phyloP scores from a whole-genome alignment of 805 yeast species.

The Komagataella pastoris region DNA sequence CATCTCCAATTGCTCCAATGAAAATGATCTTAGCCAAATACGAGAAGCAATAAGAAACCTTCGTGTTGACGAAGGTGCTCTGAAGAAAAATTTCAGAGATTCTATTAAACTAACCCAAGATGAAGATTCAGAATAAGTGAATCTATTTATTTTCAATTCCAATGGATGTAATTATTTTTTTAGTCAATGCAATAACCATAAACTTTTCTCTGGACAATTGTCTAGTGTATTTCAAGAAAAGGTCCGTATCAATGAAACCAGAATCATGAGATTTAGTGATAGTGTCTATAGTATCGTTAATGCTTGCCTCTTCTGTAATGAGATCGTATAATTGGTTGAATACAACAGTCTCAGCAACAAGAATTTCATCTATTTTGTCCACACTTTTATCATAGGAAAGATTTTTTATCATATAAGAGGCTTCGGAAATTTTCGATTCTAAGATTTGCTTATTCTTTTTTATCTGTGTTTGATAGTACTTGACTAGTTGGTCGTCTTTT shows the following conservation, averaged over 20 bases:
- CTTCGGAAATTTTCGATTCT: slow-evolving; percentile 2
- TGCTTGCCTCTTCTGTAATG: slow-evolving; percentile 53
- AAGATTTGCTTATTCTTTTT: slow-evolving; percentile 13
- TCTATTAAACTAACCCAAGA: not conserved
- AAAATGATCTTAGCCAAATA: not conserved
- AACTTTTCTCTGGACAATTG: slow-evolving; percentile 55
- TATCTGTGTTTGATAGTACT: slow-evolving; percentile 6
- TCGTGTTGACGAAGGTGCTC: not conserved
- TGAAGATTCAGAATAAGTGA: not conserved
- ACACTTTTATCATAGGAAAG: slow-evolving; percentile 17
- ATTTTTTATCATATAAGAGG: slow-evolving; percentile 1
- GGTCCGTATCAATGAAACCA: slow-evolving; percentile 28
- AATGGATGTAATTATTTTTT: slow-evolving; percentile 12
- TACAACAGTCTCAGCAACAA: slow-evolving; percentile 37
- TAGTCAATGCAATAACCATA: slow-evolving; percentile 30
- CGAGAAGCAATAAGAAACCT: not conserved
- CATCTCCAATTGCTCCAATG: not conserved
- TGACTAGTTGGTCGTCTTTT: slow-evolving; percentile 7
- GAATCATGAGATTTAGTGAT: slow-evolving; percentile 41
- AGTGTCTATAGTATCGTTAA: slow-evolving; percentile 50
- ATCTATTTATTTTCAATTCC: not conserved
- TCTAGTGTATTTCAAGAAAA: slow-evolving; percentile 30
- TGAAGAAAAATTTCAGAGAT: not conserved
- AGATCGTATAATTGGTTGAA: slow-evolving; percentile 51
- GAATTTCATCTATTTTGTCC: slow-evolving; percentile 23